Evolutionary conservation across 768 basidiomycete species (phyloP).

Genomic region (Cyathus striatus): DNA sequence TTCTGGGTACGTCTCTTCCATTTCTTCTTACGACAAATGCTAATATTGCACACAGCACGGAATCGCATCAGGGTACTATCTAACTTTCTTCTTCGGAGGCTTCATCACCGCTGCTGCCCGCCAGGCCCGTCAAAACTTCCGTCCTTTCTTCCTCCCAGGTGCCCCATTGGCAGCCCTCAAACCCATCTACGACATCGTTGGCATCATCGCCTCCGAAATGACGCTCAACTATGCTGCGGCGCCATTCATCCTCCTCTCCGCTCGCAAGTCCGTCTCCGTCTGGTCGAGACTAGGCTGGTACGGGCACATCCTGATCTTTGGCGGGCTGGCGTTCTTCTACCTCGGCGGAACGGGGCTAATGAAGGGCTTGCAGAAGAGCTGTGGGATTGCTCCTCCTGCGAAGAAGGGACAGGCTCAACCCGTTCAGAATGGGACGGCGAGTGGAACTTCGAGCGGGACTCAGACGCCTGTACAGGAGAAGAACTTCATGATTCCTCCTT

Average conservation of each 20-base stretch:
- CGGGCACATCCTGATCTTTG: slow-evolving; percentile 66
- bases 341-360: slow-evolving; percentile 58
- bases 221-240: slow-evolving; percentile 78
- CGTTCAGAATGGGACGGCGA: not conserved
- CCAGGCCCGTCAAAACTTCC: slow-evolving; percentile 69
- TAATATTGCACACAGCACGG: slow-evolving; percentile 63
- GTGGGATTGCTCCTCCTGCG: slow-evolving; percentile 24
- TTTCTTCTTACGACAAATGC: slow-evolving; percentile 3
- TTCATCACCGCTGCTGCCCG: slow-evolving; percentile 81
- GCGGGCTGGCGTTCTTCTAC: slow-evolving; percentile 72
- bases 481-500: slow-evolving; percentile 35
- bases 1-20: slow-evolving; percentile 70
- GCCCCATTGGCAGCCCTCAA: too few relatives aligned
- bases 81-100: slow-evolving; percentile 86
- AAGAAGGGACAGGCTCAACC: not conserved
- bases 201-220: slow-evolving; percentile 54
- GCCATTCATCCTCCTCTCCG: slow-evolving; percentile 81
- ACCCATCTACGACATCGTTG: slow-evolving; percentile 67
- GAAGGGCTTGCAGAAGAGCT: slow-evolving; percentile 41
- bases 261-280: slow-evolving; percentile 52
- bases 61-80: slow-evolving; percentile 83
- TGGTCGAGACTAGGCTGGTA: slow-evolving; percentile 80
- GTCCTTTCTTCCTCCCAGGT: slow-evolving; percentile 81
- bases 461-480: slow-evolving; percentile 32
- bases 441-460: slow-evolving; percentile 8